phyloP scores from a whole-genome alignment of 345 rosid genomes.

The Linum trigynum region DNA sequence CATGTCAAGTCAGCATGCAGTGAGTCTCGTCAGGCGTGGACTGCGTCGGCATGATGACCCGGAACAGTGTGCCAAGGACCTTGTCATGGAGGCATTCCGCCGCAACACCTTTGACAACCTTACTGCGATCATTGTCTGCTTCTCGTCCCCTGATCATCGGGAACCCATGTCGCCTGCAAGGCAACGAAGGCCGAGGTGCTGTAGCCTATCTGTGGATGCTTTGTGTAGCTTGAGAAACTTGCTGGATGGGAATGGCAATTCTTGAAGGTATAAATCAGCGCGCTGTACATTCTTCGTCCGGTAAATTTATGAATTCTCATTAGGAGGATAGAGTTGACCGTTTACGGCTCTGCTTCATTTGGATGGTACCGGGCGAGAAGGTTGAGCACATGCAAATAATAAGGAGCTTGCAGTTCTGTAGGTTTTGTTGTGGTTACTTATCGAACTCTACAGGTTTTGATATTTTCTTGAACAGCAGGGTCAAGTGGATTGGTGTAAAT shows the following conservation, averaged over 20 bases:
- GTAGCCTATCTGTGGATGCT: constrained; percentile 61
- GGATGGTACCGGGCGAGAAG: neutral
- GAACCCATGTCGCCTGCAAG: constrained; percentile 25
- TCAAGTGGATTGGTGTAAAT: neutral
- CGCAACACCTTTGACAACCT: constrained; percentile 61
- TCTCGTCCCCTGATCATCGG: constrained; percentile 33
- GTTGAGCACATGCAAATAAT: neutral
- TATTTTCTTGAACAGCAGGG: neutral
- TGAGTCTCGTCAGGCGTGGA: constrained; percentile 47
- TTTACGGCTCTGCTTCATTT: too few relatives aligned
- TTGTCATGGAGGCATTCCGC: constrained; percentile 62
- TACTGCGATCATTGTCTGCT: constrained; percentile 66
- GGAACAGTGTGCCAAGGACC: constrained; percentile 62
- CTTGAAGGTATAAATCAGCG: constrained; percentile 12
- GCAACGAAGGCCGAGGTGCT: constrained; percentile 40
- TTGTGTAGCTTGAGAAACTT: constrained; percentile 50
- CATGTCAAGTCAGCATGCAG: constrained; percentile 82
- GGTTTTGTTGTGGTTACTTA: neutral
- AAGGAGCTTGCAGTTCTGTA: constrained; percentile 3
- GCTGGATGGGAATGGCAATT: constrained; percentile 35
- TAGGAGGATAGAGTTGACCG: neutral
- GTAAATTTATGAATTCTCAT: neutral
- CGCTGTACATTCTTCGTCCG: neutral
- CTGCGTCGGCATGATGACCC: constrained; percentile 62
- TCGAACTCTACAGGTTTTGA: too few relatives aligned